These are phyloP conservation scores for Elongisporangium undulatum DNA, from an alignment of 352 stramenopile species.

Conservation along the genomic window DNA sequence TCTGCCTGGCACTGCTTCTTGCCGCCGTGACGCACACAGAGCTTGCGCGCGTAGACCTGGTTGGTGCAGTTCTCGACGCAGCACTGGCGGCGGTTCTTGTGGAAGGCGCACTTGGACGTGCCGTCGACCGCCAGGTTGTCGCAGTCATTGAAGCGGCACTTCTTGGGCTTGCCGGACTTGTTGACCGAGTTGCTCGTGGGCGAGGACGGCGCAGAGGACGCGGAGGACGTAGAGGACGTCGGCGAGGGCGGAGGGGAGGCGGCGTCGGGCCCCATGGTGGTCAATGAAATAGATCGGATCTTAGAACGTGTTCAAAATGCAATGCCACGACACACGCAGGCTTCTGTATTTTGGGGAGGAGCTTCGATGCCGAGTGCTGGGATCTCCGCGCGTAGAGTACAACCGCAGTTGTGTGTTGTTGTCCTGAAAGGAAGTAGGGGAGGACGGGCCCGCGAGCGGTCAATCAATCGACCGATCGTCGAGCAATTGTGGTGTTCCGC, in stretches of 20 bases:
- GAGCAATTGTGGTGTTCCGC: conserved; percentile 23
- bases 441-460: conserved; percentile 5
- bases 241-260: conserved; percentile 11
- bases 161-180: conserved; percentile 33
- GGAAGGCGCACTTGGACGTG: conserved; percentile 75
- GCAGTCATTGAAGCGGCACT: conserved; percentile 82
- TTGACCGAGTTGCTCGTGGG: conserved; percentile 7
- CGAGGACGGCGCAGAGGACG: conserved; percentile 9
- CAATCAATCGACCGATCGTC: conserved; percentile 6
- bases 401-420: background rate
- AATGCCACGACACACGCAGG: conserved; percentile 25
- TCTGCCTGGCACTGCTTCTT: conserved; percentile 80
- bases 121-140: conserved; percentile 66
- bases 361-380: background rate
- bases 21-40: conserved; percentile 76
- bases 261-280: conserved; percentile 19
- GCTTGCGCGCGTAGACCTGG: conserved; percentile 78
- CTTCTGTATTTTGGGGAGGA: conserved; percentile 1
- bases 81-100: conserved; percentile 81
- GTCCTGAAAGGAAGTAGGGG: background rate
- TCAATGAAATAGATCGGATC: conserved; percentile 5
- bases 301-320: background rate
- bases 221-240: conserved; percentile 10
- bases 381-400: background rate
- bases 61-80: conserved; percentile 80